Conservation (phyloP, 306 rosid genomes). For the Inga oerstediana region DNA sequence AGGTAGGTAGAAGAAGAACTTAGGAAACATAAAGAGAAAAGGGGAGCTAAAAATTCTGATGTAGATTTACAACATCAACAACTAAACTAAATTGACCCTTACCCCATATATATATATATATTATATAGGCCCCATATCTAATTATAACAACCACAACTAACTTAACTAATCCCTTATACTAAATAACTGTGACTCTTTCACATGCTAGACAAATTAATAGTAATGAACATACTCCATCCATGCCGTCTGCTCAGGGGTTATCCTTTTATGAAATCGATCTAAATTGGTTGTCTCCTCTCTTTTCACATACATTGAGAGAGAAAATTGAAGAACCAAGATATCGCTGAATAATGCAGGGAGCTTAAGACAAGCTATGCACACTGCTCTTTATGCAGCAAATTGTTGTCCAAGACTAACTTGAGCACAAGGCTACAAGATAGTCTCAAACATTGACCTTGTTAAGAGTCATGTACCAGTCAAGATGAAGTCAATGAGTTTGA, state of each 20-base stretch:
- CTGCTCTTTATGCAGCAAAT: not conserved
- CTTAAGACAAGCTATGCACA: not conserved
- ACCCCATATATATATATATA: no score
- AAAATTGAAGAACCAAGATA: not conserved
- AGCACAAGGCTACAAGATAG: not conserved
- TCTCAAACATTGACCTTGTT: not conserved
- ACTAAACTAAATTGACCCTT: no score
- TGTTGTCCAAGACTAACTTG: no score
- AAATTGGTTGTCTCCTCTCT: not conserved
- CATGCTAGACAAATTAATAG: conserved; percentile 10
- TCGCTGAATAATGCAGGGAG: not conserved
- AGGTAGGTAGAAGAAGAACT: no score
- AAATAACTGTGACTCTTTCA: not conserved
- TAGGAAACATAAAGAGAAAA: no score
- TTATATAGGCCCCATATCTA: no score
- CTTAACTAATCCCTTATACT: no score
- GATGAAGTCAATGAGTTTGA: not conserved
- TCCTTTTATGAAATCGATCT: not conserved
- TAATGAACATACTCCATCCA: not conserved
- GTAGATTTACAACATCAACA: no score
- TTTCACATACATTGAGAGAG: not conserved
- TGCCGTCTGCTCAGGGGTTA: not conserved
- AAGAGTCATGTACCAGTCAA: not conserved
- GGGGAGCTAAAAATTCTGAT: no score
- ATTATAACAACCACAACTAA: no score